Conservation (phyloP, 2,329 filamentous ascomycete genomes). For the Pseudofabraea citricarpa region DNA sequence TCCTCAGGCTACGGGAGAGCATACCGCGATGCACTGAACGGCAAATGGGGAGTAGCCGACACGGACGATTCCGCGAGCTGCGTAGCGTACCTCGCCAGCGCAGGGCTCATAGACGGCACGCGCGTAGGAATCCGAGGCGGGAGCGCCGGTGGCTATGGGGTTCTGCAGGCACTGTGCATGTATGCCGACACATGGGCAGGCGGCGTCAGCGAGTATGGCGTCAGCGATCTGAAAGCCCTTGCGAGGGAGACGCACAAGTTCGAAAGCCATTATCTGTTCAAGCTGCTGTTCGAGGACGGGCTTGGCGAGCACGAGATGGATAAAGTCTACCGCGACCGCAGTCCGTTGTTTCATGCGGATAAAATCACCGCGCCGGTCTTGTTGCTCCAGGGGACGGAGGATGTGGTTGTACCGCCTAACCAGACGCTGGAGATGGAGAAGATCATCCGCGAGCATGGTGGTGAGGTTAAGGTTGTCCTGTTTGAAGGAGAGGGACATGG, state of each 20-base stretch:
- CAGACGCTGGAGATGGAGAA: slow-evolving; percentile 49
- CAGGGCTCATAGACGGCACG: slow-evolving; percentile 29
- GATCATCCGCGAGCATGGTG: slow-evolving; percentile 35
- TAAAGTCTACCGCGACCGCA: slow-evolving; percentile 39
- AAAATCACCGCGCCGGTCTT: slow-evolving; percentile 45
- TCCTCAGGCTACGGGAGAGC: slow-evolving; percentile 45
- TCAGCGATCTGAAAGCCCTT: slow-evolving; percentile 44
- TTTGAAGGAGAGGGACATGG: slow-evolving; percentile 47
- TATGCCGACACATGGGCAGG: slow-evolving; percentile 43
- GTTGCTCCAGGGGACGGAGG: slow-evolving; percentile 50
- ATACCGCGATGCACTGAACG: slow-evolving; percentile 44
- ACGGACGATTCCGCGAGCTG: slow-evolving; percentile 44
- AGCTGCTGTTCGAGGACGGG: slow-evolving; percentile 32
- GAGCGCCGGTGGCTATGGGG: slow-evolving; percentile 50
- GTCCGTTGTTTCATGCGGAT: slow-evolving; percentile 43
- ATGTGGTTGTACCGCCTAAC: slow-evolving; percentile 53
- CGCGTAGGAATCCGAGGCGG: slow-evolving; percentile 44
- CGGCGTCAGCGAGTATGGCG: slow-evolving; percentile 45
- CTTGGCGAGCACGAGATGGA: slow-evolving; percentile 34
- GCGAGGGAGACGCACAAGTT: slow-evolving; percentile 48
- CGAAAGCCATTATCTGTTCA: slow-evolving; percentile 47
- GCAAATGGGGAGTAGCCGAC: slow-evolving; percentile 46
- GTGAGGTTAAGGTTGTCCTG: slow-evolving; percentile 41
- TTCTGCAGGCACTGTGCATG: slow-evolving; percentile 42
- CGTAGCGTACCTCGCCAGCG: slow-evolving; percentile 35